Evolutionary conservation across 768 basidiomycete genomes (phyloP).

Genomic region (Boletus subcaerulescens): DNA sequence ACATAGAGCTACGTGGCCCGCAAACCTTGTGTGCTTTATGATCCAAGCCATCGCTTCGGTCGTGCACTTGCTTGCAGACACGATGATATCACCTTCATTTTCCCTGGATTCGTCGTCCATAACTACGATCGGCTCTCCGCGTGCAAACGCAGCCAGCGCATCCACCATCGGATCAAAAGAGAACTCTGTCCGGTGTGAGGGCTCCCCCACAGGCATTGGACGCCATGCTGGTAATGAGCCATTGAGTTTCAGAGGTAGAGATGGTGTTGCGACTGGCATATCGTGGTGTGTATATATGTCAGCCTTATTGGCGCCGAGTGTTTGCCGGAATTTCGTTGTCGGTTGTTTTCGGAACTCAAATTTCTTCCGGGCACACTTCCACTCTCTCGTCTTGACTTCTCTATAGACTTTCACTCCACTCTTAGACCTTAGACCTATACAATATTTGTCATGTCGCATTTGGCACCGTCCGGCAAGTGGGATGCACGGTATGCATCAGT

Average conservation of each 20-base stretch:
- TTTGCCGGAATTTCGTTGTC: no score
- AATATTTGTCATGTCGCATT: conserved; percentile 43
- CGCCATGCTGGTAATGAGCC: conserved; percentile 16
- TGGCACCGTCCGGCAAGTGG: conserved; percentile 60
- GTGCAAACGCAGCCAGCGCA: conserved; percentile 69
- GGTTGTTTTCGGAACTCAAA: no score
- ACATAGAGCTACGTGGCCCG: not conserved
- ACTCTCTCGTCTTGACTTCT: no score
- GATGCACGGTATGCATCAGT: conserved; percentile 56
- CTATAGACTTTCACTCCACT: no score
- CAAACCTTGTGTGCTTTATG: conserved; percentile 92
- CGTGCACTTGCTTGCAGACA: conserved; percentile 78
- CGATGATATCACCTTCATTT: conserved; percentile 96
- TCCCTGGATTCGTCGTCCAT: conserved; percentile 97
- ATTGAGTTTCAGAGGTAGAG: conserved; percentile 9
- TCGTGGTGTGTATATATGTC: not conserved
- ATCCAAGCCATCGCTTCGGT: conserved; percentile 99
- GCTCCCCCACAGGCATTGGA: conserved; percentile 20
- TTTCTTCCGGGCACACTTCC: no score
- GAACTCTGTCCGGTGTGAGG: conserved; percentile 38
- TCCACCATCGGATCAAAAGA: conserved; percentile 79
- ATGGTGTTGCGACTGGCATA: conserved; percentile 3
- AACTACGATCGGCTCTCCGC: conserved; percentile 91
- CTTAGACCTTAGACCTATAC: no score
- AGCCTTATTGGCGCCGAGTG: no score